phyloP scores from a whole-genome alignment of 768 basidiomycete species.

The Vararia minispora region DNA sequence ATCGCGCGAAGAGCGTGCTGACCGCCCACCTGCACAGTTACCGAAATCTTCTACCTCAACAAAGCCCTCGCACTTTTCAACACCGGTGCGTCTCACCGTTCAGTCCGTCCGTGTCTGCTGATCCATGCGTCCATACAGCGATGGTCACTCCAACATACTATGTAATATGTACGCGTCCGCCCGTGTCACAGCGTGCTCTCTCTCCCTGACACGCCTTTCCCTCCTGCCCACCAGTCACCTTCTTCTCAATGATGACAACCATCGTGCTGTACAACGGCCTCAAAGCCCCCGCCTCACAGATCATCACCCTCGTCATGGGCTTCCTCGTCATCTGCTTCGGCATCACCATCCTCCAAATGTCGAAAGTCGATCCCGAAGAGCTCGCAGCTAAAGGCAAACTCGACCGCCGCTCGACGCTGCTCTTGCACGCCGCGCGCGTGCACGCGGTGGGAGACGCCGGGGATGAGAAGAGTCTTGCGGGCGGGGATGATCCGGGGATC shows the following conservation, averaged over 20 bases:
- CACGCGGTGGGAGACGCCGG: slow-evolving; percentile 57
- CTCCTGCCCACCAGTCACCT: slow-evolving; percentile 44
- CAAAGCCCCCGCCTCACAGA: slow-evolving; percentile 59
- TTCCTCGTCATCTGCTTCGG: slow-evolving; percentile 89
- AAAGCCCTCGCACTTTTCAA: slow-evolving; percentile 94
- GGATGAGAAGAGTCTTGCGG: slow-evolving; percentile 53
- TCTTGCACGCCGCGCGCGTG: slow-evolving; percentile 74
- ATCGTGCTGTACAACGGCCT: slow-evolving; percentile 88
- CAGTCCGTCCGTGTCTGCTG: slow-evolving; percentile 13
- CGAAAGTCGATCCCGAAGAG: slow-evolving; percentile 79
- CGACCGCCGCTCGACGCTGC: slow-evolving; percentile 82
- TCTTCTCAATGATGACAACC: slow-evolving; percentile 76
- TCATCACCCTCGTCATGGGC: slow-evolving; percentile 85
- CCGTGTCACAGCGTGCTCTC: neutral
- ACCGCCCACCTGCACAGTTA: slow-evolving; percentile 45
- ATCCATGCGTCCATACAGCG: slow-evolving; percentile 14
- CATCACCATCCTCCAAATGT: slow-evolving; percentile 92
- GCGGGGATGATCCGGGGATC: slow-evolving; percentile 84
- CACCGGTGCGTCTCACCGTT: slow-evolving; percentile 42
- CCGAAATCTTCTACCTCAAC: slow-evolving; percentile 93
- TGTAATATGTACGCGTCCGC: slow-evolving; percentile 51
- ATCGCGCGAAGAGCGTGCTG: too few relatives aligned
- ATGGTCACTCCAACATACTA: slow-evolving; percentile 82
- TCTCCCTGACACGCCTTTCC: slow-evolving; percentile 1
- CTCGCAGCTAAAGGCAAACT: slow-evolving; percentile 61